Percentiles rank a stretch among this genome's conserved stretches.
Conservation (phyloP, 306 rosid genomes). For the Quercus rubra region DNA sequence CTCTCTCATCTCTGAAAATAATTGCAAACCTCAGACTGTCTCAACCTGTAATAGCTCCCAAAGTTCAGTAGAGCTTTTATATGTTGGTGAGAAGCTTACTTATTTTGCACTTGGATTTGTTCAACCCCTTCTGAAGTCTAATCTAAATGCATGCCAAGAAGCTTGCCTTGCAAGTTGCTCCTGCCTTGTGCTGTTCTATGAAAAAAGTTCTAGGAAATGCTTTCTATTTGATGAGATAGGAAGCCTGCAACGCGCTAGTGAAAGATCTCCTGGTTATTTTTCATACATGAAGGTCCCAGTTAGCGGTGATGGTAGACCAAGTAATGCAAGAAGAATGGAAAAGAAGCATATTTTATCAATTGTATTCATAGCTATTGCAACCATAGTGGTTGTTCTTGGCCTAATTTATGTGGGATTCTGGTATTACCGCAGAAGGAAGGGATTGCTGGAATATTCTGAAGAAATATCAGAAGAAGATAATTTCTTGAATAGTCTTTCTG, state of each 20-base stretch:
- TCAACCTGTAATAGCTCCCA: constrained; percentile 25
- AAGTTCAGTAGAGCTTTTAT: constrained; percentile 26
- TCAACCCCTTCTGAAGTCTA: constrained; percentile 25
- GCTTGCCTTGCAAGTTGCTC: constrained; percentile 33
- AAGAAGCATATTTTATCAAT: constrained; percentile 23
- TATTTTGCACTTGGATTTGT: constrained; percentile 33
- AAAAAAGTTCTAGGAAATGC: constrained; percentile 24
- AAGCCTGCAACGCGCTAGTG: constrained; percentile 20
- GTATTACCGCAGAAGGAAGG: constrained; percentile 25
- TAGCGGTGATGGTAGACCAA: not conserved
- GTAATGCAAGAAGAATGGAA: constrained; percentile 12
- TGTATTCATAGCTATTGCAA: constrained; percentile 23
- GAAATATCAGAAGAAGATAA: constrained; percentile 41
- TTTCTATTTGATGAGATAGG: constrained; percentile 36
- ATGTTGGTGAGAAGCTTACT: constrained; percentile 29
- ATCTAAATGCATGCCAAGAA: constrained; percentile 28
- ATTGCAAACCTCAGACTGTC: constrained; percentile 23
- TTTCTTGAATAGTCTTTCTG: constrained; percentile 40
- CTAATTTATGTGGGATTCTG: constrained; percentile 29
- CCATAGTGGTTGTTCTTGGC: constrained; percentile 16
- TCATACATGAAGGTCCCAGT: constrained; percentile 25
- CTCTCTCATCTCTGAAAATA: constrained; percentile 6
- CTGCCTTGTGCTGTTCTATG: constrained; percentile 37
- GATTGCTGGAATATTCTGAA: constrained; percentile 24
- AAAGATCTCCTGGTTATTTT: constrained; percentile 17